Evolutionary conservation across 768 basidiomycete genomes (phyloP).

Genomic region (Stropharia rugosoannulata): DNA sequence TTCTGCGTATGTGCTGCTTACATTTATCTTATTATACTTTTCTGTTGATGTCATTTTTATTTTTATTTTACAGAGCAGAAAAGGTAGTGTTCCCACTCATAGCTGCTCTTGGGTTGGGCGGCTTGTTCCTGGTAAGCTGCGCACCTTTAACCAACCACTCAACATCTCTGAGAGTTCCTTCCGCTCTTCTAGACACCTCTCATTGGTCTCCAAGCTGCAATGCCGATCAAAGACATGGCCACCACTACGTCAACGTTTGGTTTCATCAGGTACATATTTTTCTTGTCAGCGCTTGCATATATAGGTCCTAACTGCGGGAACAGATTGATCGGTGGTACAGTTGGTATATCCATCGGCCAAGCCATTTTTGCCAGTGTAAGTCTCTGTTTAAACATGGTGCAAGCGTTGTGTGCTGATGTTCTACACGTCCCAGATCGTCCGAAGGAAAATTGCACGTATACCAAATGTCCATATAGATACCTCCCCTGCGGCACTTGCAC

Average conservation of each 20-base stretch:
- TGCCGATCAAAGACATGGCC: constrained; percentile 88
- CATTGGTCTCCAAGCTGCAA: constrained; percentile 79
- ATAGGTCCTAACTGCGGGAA: neutral
- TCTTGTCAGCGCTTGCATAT: constrained; percentile 3
- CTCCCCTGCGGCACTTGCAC: constrained; percentile 39
- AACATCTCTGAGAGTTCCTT: neutral
- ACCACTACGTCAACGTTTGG: constrained; percentile 72
- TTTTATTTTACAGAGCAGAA: constrained; percentile 42
- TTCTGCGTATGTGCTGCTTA: constrained; percentile 36
- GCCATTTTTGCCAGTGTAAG: constrained; percentile 64
- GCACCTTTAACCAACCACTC: neutral
- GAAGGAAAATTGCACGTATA: constrained; percentile 35
- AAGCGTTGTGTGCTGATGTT: neutral
- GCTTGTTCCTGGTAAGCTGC: constrained; percentile 54
- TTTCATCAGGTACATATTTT: constrained; percentile 56
- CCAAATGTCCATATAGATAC: constrained; percentile 35
- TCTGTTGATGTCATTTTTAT: neutral
- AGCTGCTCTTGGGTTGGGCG: constrained; percentile 62
- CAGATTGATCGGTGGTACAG: constrained; percentile 73
- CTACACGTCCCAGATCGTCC: constrained; percentile 26
- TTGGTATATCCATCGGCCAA: constrained; percentile 74
- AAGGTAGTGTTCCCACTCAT: constrained; percentile 67
- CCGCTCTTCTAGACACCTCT: constrained; percentile 48
- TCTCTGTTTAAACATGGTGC: constrained; percentile 4
- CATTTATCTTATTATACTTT: neutral